Percentiles rank a stretch among this genome's conserved stretches.
These are phyloP conservation scores for Esteya vermicola DNA, from an alignment of 2,329 filamentous ascomycete genomes.

Conservation along the genomic window DNA sequence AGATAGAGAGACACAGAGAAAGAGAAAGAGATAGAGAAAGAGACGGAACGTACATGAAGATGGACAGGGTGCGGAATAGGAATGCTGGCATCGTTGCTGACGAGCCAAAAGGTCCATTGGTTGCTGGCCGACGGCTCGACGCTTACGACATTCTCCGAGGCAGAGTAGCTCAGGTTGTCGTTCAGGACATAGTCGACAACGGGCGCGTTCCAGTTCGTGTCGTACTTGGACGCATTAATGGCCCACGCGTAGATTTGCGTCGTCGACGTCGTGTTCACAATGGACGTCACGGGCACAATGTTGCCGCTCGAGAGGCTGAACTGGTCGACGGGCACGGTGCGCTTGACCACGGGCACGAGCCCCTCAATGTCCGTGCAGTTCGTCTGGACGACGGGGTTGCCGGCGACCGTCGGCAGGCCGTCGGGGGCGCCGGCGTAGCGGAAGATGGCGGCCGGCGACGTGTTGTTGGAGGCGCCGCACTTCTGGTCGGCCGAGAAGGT, in stretches of 20 bases:
- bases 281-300: slow-evolving; percentile 4
- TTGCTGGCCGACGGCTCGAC: slow-evolving; percentile 7
- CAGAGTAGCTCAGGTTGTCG: slow-evolving; percentile 15
- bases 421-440: slow-evolving; percentile 13
- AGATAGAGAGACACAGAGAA: too few relatives aligned
- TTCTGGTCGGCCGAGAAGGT: slow-evolving; percentile 13
- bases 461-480: slow-evolving; percentile 14
- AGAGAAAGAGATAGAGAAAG: too few relatives aligned
- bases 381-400: neutral
- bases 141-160: slow-evolving; percentile 12
- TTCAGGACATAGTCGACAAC: slow-evolving; percentile 17
- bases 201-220: slow-evolving; percentile 21
- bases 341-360: slow-evolving; percentile 5
- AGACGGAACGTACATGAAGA: slow-evolving; percentile 7
- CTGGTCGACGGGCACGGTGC: neutral
- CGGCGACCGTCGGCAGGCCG: slow-evolving; percentile 11
- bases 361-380: slow-evolving; percentile 2
- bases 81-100: slow-evolving; percentile 7
- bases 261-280: neutral
- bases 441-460: slow-evolving; percentile 15
- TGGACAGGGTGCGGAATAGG: slow-evolving; percentile 11
- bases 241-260: slow-evolving; percentile 3
- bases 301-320: neutral
- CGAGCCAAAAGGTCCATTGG: slow-evolving; percentile 10
- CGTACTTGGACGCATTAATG: slow-evolving; percentile 15